Evolutionary conservation across 2,329 filamentous ascomycete species (phyloP).

Genomic region (Samsoniella hepiali): DNA sequence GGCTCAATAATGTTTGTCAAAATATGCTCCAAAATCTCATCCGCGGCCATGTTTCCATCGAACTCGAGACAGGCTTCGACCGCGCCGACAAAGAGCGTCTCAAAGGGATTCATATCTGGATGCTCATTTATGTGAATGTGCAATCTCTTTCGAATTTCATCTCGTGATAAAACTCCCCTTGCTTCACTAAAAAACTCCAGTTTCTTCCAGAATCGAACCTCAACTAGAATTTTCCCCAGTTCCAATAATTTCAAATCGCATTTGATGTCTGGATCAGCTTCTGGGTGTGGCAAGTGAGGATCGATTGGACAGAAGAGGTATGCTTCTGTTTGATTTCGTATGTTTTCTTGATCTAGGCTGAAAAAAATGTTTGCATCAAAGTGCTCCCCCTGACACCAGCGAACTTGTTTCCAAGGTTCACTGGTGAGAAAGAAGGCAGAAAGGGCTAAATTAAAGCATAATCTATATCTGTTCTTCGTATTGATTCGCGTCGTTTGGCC

Average conservation of each 20-base stretch:
- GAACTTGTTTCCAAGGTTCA: not conserved
- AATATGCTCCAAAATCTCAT: too few species aligned
- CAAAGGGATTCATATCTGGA: too few species aligned
- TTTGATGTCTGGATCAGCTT: not conserved
- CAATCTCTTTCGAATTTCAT: not conserved
- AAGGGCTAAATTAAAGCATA: not conserved
- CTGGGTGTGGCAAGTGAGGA: not conserved
- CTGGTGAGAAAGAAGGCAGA: not conserved
- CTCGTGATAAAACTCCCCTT: not conserved
- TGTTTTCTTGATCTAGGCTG: not conserved
- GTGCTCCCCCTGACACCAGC: not conserved
- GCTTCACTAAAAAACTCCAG: not conserved
- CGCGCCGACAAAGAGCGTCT: too few species aligned
- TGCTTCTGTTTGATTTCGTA: not conserved
- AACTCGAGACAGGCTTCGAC: too few species aligned
- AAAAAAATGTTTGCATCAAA: not conserved
- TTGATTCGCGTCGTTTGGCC: too few species aligned
- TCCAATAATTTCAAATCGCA: not conserved
- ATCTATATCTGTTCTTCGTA: not conserved
- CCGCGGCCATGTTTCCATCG: too few species aligned
- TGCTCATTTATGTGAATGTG: too few species aligned
- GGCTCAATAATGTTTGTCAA: too few species aligned
- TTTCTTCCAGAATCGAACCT: not conserved
- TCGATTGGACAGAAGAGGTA: not conserved
- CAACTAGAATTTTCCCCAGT: not conserved